Conservation (phyloP, 345 rosid species). For the Kandelia obovata region DNA sequence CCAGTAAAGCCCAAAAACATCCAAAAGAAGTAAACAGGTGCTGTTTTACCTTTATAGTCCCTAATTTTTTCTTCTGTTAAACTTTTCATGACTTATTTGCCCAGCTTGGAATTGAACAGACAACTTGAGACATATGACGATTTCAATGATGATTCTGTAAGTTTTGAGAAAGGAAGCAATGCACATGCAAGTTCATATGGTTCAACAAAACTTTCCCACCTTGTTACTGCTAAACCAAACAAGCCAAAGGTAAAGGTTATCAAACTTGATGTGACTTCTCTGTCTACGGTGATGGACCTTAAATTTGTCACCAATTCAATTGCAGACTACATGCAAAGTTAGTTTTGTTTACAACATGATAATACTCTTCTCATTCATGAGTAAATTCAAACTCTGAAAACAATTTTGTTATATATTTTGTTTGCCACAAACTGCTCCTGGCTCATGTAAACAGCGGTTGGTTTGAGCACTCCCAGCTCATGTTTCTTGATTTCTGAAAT, state of each 20-base stretch:
- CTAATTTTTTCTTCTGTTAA: conserved; percentile 17
- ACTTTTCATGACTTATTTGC: conserved; percentile 16
- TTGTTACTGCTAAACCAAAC: conserved; percentile 44
- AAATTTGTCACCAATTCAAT: background rate
- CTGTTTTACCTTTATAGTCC: background rate
- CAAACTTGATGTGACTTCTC: background rate
- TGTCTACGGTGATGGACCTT: background rate
- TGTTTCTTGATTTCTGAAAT: no score
- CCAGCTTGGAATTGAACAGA: conserved; percentile 36
- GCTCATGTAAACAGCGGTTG: no score
- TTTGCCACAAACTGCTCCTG: no score
- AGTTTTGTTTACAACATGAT: no score
- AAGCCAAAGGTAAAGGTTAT: conserved; percentile 53
- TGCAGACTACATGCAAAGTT: no score
- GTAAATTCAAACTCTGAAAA: no score
- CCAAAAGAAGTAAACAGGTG: conserved; percentile 62
- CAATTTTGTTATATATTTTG: no score
- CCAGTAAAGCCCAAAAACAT: conserved; percentile 46
- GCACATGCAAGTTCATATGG: conserved; percentile 23
- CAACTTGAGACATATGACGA: conserved; percentile 76
- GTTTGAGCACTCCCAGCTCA: no score
- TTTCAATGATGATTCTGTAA: conserved; percentile 65
- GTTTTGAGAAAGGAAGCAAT: conserved; percentile 31
- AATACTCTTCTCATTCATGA: no score
- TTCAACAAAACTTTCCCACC: conserved; percentile 46